Conservation (phyloP, 129 eudicot species). For the Apium graveolens region DNA sequence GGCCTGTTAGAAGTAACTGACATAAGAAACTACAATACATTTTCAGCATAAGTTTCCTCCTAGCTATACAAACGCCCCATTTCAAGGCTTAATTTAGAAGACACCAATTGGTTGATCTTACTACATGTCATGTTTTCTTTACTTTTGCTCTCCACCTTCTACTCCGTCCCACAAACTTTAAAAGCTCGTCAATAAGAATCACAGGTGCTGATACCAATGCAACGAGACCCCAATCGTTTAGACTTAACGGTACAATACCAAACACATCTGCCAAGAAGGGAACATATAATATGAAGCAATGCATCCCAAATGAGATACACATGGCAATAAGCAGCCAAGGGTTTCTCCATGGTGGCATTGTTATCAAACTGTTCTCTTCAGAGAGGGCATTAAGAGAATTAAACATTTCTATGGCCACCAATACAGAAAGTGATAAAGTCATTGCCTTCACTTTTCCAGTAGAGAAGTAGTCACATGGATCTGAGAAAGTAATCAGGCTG, state of each 20-base stretch:
- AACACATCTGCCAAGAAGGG: slow-evolving; percentile 58
- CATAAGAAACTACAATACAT: background rate
- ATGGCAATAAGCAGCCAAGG: slow-evolving; percentile 71
- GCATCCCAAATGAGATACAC: slow-evolving; percentile 54
- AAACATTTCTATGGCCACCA: slow-evolving; percentile 77
- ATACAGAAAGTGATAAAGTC: slow-evolving; percentile 64
- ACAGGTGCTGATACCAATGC: slow-evolving; percentile 61
- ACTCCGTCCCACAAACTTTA: slow-evolving; percentile 50
- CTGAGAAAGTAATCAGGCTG: slow-evolving; percentile 34
- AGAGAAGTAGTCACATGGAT: slow-evolving; percentile 78
- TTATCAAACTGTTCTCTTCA: slow-evolving; percentile 60
- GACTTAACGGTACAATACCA: slow-evolving; percentile 49
- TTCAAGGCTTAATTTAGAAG: background rate
- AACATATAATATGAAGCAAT: slow-evolving; percentile 57
- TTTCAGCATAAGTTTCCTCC: background rate
- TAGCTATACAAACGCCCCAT: background rate
- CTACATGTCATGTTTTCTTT: slow-evolving; percentile 24
- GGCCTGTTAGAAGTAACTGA: background rate
- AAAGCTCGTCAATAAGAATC: slow-evolving; percentile 45
- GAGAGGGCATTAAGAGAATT: slow-evolving; percentile 74
- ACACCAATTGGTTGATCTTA: no score
- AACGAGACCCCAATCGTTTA: slow-evolving; percentile 57
- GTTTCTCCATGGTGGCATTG: slow-evolving; percentile 76
- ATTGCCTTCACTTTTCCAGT: slow-evolving; percentile 63
- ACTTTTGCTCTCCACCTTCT: slow-evolving; percentile 34